Evolutionary conservation across 306 rosid species (phyloP), one percentile per base, ranked within the genome.

Genomic region (Crataegus laevigata): DNA sequence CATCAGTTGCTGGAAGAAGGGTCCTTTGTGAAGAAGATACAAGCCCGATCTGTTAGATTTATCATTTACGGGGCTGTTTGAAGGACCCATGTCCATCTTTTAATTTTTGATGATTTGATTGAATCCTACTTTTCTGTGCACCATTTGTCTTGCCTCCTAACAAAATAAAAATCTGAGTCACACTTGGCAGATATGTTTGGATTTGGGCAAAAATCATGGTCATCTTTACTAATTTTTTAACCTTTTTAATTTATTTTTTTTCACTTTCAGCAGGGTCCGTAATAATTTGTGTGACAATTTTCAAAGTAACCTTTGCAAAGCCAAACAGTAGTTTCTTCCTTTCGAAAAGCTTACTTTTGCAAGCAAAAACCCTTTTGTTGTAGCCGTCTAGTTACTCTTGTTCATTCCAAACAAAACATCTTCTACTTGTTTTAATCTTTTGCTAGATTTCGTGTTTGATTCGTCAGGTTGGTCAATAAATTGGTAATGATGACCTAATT

Each of bases 91-190:
- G 28, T 25, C 29, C 13, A 19, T 5, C 52, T 28, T 58, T 13
- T 1, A 29, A 64, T 30, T 52, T 50, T 63, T 38, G 34, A 50
- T 77, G 76, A 83, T 68, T 74, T 83, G 66, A 77, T 77, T 54
- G 57, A 52, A 67, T 70, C 80, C 75, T 73, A 45, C 75, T 65
- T 67, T 75, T 17, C 42, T 51, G 28, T 63, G 65, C 40, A 15
- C 24, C 51, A 18, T 80, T 84, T 85, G 82, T 76, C 82, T 43
- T 65, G 32, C 75, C 58, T 77, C 75, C 15, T 51, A 66, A 47
- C 71, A 80, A 81, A 69, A 81, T 89, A 89, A 79, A 74, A 52
- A 81, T 85, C 86, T 51, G 50, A 78, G 82, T 26, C 82, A 88
- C 90, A 81, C 89, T 47, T 8, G 19, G 29, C 59, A 75, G 84